Percentiles rank a stretch among this genome's conserved stretches.
Evolutionary conservation across 768 basidiomycete species (phyloP).

Genomic region (Tricholoma bakamatsutake): DNA sequence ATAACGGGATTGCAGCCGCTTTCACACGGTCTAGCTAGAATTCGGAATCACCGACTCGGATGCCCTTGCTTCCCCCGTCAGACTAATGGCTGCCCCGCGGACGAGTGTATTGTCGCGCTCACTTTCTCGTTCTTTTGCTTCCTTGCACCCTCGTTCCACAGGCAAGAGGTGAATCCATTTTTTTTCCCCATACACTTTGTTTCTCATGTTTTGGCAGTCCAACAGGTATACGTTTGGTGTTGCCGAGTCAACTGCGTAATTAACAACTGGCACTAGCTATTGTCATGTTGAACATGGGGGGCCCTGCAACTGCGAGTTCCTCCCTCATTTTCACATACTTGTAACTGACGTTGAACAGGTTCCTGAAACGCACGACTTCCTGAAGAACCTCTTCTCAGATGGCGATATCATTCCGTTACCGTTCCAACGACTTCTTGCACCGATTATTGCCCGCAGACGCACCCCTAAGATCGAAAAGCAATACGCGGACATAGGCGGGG

Average conservation of each 20-base stretch:
- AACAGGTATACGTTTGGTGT: slow-evolving; percentile 42
- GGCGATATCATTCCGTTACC: slow-evolving; percentile 94
- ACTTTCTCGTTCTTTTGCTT: slow-evolving; percentile 38
- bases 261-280: slow-evolving; percentile 45
- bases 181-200: background rate
- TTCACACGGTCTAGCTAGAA: too few relatives aligned
- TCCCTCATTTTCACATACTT: slow-evolving; percentile 1
- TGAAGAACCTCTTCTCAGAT: slow-evolving; percentile 88
- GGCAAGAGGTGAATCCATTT: slow-evolving; percentile 36
- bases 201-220: slow-evolving; percentile 33
- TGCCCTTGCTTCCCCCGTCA: background rate
- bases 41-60: background rate
- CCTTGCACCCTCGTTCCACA: slow-evolving; percentile 32
- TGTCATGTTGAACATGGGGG: slow-evolving; percentile 99
- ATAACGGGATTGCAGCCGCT: too few relatives aligned
- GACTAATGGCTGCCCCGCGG: slow-evolving; percentile 11
- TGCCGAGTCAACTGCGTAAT: slow-evolving; percentile 5
- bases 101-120: slow-evolving; percentile 16
- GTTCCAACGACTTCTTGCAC: slow-evolving; percentile 83
- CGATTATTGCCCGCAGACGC: slow-evolving; percentile 81
- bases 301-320: slow-evolving; percentile 76
- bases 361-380: slow-evolving; percentile 87
- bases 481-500: slow-evolving; percentile 92
- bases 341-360: slow-evolving; percentile 46
- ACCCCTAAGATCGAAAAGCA: slow-evolving; percentile 93